Evolutionary conservation across 2,329 filamentous ascomycete species (phyloP), one percentile per base, ranked within the genome.

Genomic region (Diaporthe helianthi): DNA sequence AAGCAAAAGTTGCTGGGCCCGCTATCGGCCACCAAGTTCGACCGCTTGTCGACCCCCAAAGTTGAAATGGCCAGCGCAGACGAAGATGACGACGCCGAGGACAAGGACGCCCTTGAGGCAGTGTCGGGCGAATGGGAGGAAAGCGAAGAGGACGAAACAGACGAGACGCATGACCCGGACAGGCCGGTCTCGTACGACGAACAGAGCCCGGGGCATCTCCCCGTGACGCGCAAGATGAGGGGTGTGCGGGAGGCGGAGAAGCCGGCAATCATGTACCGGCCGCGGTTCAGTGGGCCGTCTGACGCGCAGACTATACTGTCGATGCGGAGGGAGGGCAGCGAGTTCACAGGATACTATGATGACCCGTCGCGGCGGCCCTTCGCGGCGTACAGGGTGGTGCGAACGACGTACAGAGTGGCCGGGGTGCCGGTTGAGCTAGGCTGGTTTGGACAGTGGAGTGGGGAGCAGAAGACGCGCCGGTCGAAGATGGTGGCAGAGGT

Each of bases 311-410:
- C 68, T 24, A 38, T 68, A 17, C 3, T 44, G 1, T 31, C 47
- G 38, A 46, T 71, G n/a, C 49, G 70, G 33, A 19, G 44, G 8
- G 55, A 67, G 19, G 58, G 49, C 38, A 68, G 67, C 12, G 36
- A 69, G 41, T 73, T 73, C 12, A 69, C 64, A 5, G 63, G 72
- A 1, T 71, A 71, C 22, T 49, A 72, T 10, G 70, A 73, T 24
- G 38, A 68, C 10, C 55, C 41, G 3, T 1, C 5, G 31, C 55
- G 47, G 7, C 46, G 15, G 19, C 49, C 67, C 15, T 52, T 54
- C 60, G 70, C 70, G 36, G 70, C 70, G 31, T 65, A 71, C 31
- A 51, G 38, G 29, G 41, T 64, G 10, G 3, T 44, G 12, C 54
- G 38, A 36, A 41, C 19, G 36, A 67, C 60, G 41, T 15, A 3